These are phyloP conservation scores for Diaporthe nobilis DNA, from an alignment of 2,329 filamentous ascomycete species.

Conservation along the genomic window DNA sequence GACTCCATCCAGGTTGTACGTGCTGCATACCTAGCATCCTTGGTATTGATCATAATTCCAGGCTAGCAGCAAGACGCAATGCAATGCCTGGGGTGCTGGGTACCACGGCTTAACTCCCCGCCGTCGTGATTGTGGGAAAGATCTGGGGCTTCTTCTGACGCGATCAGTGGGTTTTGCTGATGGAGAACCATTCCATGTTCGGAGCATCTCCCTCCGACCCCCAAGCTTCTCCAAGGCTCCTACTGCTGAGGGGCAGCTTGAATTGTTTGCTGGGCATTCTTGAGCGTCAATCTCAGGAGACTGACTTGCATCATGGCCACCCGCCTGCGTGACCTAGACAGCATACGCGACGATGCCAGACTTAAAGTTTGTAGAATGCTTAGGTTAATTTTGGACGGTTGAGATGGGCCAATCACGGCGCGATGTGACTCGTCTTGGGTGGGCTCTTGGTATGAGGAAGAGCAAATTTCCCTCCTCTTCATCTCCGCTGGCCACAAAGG, in stretches of 20 bases:
- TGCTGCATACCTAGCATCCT: not conserved
- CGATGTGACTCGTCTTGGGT: not conserved
- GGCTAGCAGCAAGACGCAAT: not conserved
- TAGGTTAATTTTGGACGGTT: not conserved
- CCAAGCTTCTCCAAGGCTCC: conserved; percentile 12
- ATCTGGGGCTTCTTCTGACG: not conserved
- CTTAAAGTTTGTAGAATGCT: not conserved
- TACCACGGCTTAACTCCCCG: not conserved
- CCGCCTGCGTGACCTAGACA: not conserved
- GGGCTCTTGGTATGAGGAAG: not conserved
- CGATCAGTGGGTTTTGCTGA: not conserved
- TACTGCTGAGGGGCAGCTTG: not conserved
- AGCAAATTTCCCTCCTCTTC: not conserved
- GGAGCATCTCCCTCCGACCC: conserved; percentile 19
- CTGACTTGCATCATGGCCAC: not conserved
- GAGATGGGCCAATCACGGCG: not conserved
- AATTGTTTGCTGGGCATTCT: not conserved
- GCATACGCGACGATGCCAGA: not conserved
- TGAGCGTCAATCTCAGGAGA: not conserved
- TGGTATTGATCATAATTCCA: conserved; percentile 7
- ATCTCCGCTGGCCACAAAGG: not conserved
- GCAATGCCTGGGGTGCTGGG: not conserved
- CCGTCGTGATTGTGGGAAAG: not conserved
- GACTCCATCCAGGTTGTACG: not conserved
- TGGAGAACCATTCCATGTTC: not conserved